Base-by-base conservation (phyloP, 306 rosid species). In the Amphicarpaea edgeworthii region DNA sequence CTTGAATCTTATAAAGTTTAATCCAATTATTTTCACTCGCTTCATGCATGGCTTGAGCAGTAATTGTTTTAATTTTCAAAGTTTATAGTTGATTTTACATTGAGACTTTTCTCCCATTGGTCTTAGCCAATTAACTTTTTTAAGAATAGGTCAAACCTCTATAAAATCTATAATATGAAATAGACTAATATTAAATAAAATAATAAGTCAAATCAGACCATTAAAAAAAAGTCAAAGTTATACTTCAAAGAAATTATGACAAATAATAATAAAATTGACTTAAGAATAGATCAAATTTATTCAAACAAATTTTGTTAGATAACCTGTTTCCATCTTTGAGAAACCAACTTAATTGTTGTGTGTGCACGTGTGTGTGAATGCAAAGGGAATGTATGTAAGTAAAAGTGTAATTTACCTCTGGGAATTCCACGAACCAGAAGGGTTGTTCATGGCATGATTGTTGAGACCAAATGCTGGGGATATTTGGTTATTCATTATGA, bases 341-440 rank as follows among this genome's bases (percentile, higher is more conserved):
- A 12, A 43, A 43, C 6, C 49, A 12, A 43, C 49, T 4, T 43
- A 43, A 43, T 47, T 5, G 8, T 47, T 47, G 10, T 49, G 21
- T 49, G 55, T 49, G 5, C 34, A 30, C 38, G 40, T 9, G 12
- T 40, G 12, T 50, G 57, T 53, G 26, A 53, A 64, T 20, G 16
- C 6, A 55, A 38, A 19, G 19, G 34, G 30, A 26, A 8, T 38
- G 7, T 8, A 9, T 21, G n/a, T 11, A 1, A 50, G 32, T 12
- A 60, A 2, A 58, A 30, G 50, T 20, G 7, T 7, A 3, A 19
- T 50, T 5, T 63, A 79, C 83, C 77, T 28, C 0, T 3, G 75
- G 8, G 67, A 38, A 41, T 70, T 17, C 59, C 41, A 61, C 1
- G 3, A 8, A 12, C 10, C 17, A 0, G 0, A 11, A 41, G 67